Evolutionary conservation across 495 filamentous ascomycete genomes (phyloP).

Genomic region (Sordaria brevicollis): DNA sequence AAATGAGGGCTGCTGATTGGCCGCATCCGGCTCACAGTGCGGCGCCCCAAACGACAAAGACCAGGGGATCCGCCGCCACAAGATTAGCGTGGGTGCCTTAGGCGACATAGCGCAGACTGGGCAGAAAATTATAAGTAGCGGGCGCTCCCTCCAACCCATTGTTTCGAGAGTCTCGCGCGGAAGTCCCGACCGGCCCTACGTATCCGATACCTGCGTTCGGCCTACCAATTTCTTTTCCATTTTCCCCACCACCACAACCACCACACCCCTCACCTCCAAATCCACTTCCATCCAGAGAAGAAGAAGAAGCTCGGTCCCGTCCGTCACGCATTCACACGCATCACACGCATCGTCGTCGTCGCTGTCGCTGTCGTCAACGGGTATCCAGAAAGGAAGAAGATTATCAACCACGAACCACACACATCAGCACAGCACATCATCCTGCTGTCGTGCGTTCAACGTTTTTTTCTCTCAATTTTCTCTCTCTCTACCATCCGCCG

Average conservation of each 20-base stretch:
- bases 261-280: constrained; percentile 18
- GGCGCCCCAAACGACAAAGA: constrained; percentile 17
- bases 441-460: constrained; percentile 20
- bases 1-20: constrained; percentile 14
- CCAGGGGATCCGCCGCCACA: constrained; percentile 21
- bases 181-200: constrained; percentile 40
- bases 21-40: constrained; percentile 3
- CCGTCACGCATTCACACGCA: not conserved
- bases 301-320: constrained; percentile 1
- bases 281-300: constrained; percentile 6
- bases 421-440: constrained; percentile 22
- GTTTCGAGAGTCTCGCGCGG: constrained; percentile 35
- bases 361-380: constrained; percentile 1
- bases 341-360: not conserved
- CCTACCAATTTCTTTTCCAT: constrained; percentile 25
- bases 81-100: constrained; percentile 23
- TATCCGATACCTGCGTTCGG: constrained; percentile 28
- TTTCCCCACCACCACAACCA: constrained; percentile 16
- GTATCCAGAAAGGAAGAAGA: constrained; percentile 7
- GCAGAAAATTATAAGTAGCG: constrained; percentile 39
- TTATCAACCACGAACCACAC: constrained; percentile 14
- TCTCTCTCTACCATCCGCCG: not conserved
- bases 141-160: constrained; percentile 33
- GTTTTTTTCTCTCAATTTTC: constrained; percentile 3
- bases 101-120: constrained; percentile 9